These are phyloP conservation scores for Marsdenia floribunda DNA, from an alignment of 257 asterid species.

Conservation along the genomic window DNA sequence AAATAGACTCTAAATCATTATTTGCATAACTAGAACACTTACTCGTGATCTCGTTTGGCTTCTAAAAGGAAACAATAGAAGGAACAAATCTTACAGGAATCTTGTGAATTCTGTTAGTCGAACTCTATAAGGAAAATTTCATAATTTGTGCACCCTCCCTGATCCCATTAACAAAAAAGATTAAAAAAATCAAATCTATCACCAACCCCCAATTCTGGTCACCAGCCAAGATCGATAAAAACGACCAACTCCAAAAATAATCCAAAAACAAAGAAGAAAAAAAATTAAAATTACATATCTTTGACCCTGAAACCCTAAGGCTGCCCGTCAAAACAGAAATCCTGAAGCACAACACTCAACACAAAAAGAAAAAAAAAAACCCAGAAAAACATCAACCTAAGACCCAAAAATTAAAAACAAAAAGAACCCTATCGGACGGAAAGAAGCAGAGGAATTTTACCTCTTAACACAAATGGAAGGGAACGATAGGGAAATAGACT, in stretches of 20 bases:
- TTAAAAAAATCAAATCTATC: too few relatives aligned
- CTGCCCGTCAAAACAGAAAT: background rate
- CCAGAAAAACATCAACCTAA: background rate
- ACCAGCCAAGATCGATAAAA: constrained; percentile 11
- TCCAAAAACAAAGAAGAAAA: background rate
- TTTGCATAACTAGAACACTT: too few relatives aligned
- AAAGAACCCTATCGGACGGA: constrained; percentile 13
- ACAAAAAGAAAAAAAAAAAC: background rate
- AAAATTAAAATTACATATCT: background rate
- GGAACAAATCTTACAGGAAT: too few relatives aligned
- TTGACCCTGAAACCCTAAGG: constrained; percentile 13
- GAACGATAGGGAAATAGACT: background rate
- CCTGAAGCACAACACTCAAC: background rate
- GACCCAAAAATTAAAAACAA: background rate
- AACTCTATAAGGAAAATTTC: too few relatives aligned
- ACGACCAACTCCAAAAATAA: background rate
- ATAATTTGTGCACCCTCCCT: too few relatives aligned
- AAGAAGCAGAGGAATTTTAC: constrained; percentile 6
- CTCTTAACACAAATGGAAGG: constrained; percentile 9
- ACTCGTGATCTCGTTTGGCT: too few relatives aligned
- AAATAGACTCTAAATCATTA: too few relatives aligned
- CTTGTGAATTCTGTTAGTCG: too few relatives aligned
- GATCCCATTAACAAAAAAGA: too few relatives aligned
- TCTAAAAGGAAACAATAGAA: too few relatives aligned
- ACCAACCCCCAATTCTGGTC: too few relatives aligned